Conservation (phyloP, 1,284 basidiomycete species). For the Vanrija sp. region DNA sequence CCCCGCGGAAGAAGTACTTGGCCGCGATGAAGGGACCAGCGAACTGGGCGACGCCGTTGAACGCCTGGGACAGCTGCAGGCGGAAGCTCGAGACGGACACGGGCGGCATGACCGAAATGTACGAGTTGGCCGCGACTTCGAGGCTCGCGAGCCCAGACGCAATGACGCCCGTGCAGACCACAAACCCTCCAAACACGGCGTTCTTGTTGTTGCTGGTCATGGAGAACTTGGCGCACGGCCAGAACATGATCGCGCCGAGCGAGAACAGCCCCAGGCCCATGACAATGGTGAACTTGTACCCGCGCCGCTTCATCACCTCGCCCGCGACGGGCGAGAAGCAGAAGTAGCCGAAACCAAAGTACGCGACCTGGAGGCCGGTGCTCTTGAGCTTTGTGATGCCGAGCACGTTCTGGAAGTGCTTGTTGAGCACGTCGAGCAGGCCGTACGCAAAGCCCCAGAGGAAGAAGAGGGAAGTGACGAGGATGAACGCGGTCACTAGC, state of each 20-base stretch:
- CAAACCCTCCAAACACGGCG: conserved; percentile 65
- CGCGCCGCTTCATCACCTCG: conserved; percentile 45
- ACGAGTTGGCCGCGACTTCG: conserved; percentile 68
- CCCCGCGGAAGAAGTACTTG: conserved; percentile 66
- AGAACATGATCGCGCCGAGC: conserved; percentile 71
- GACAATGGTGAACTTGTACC: conserved; percentile 55
- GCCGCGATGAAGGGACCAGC: conserved; percentile 75
- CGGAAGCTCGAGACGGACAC: conserved; percentile 70
- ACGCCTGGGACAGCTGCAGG: conserved; percentile 75
- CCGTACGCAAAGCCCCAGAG: conserved; percentile 61
- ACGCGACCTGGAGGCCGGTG: conserved; percentile 77
- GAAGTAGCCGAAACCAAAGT: conserved; percentile 66
- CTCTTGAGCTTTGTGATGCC: conserved; percentile 72
- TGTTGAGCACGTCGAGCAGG: conserved; percentile 69
- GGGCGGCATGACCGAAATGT: conserved; percentile 58
- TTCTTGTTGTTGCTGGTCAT: conserved; percentile 42
- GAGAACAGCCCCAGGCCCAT: conserved; percentile 67
- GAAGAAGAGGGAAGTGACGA: conserved; percentile 76
- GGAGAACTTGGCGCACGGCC: conserved; percentile 64
- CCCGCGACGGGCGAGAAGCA: conserved; percentile 49
- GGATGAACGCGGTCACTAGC: conserved; percentile 56
- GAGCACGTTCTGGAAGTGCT: conserved; percentile 63
- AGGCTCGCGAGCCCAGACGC: conserved; percentile 58
- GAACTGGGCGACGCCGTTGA: conserved; percentile 74
- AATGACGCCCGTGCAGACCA: conserved; percentile 60